phyloP scores from a whole-genome alignment of 441 rosid species.

The Manihot esculenta region DNA sequence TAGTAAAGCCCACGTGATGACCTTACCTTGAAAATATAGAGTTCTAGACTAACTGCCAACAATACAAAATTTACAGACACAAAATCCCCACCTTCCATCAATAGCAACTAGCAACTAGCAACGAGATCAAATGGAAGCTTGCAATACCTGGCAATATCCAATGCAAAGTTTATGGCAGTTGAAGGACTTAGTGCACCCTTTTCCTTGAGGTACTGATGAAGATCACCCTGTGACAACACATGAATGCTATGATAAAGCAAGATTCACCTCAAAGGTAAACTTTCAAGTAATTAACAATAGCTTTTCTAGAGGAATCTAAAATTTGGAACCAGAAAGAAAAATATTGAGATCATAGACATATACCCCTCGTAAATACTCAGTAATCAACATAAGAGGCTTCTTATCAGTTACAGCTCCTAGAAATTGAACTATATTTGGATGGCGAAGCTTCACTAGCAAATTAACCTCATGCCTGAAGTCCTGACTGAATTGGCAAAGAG shows the following conservation, averaged over 20 bases:
- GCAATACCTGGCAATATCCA: slow-evolving; percentile 87
- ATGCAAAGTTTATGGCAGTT: slow-evolving; percentile 82
- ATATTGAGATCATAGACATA: slow-evolving; percentile 31
- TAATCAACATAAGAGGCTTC: slow-evolving; percentile 98
- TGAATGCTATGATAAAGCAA: slow-evolving; percentile 19
- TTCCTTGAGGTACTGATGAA: slow-evolving; percentile 93
- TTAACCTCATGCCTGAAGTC: slow-evolving; percentile 99
- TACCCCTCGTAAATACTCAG: slow-evolving; percentile 96
- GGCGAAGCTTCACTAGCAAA: slow-evolving; percentile 97
- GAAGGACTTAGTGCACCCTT: slow-evolving; percentile 86
- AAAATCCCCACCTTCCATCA: neutral
- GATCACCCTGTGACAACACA: slow-evolving; percentile 74
- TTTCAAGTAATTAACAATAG: slow-evolving; percentile 17
- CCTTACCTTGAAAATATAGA: neutral
- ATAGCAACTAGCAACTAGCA: neutral
- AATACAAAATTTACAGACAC: neutral
- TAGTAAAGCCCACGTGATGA: neutral
- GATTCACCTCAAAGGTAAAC: neutral
- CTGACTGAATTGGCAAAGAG: slow-evolving; percentile 59
- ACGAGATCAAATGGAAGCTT: neutral
- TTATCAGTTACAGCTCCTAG: slow-evolving; percentile 97
- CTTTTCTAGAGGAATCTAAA: slow-evolving; percentile 14
- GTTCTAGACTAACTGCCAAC: neutral
- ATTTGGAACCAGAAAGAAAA: slow-evolving; percentile 22
- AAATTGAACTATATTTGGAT: slow-evolving; percentile 95